phyloP scores from a whole-genome alignment of 2,329 filamentous ascomycete species.

The Aspergillus quadrilineatus region DNA sequence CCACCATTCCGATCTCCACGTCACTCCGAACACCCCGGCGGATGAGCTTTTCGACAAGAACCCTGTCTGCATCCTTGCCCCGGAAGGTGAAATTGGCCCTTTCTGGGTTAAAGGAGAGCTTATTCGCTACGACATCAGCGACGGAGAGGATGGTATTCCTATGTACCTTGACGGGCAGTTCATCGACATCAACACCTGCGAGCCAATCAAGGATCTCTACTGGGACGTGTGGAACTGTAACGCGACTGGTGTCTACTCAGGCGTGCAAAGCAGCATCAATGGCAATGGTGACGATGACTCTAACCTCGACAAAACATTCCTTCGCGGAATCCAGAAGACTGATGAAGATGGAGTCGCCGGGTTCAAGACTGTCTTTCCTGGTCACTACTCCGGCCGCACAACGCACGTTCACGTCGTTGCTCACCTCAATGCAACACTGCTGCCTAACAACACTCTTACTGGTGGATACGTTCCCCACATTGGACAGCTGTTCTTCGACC shows the following conservation, averaged over 20 bases:
- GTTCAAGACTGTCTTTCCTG: slow-evolving; percentile 45
- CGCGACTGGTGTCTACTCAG: slow-evolving; percentile 29
- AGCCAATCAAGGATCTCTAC: slow-evolving; percentile 34
- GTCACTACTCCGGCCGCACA: slow-evolving; percentile 43
- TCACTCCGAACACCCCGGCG: slow-evolving; percentile 23
- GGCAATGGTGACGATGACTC: slow-evolving; percentile 6
- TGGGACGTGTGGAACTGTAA: slow-evolving; percentile 48
- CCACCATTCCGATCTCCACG: slow-evolving; percentile 37
- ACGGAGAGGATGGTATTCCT: slow-evolving; percentile 3
- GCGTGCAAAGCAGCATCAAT: slow-evolving; percentile 2
- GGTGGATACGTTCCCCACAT: slow-evolving; percentile 54
- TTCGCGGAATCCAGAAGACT: slow-evolving; percentile 46
- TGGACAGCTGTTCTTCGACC: slow-evolving; percentile 60
- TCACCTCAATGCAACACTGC: slow-evolving; percentile 30
- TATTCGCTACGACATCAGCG: slow-evolving; percentile 37
- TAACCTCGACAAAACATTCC: slow-evolving; percentile 39
- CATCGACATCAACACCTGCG: slow-evolving; percentile 21
- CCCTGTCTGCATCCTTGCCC: slow-evolving; percentile 47
- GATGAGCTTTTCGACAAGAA: slow-evolving; percentile 25
- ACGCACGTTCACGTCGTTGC: slow-evolving; percentile 48
- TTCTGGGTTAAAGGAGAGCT: slow-evolving; percentile 47
- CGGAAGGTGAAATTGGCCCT: slow-evolving; percentile 49
- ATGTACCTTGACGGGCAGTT: slow-evolving; percentile 10
- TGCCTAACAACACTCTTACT: slow-evolving; percentile 43
- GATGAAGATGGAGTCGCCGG: slow-evolving; percentile 46